phyloP scores from a whole-genome alignment of 371 early-diverging fungal species.

The Rhizopus sp. region DNA sequence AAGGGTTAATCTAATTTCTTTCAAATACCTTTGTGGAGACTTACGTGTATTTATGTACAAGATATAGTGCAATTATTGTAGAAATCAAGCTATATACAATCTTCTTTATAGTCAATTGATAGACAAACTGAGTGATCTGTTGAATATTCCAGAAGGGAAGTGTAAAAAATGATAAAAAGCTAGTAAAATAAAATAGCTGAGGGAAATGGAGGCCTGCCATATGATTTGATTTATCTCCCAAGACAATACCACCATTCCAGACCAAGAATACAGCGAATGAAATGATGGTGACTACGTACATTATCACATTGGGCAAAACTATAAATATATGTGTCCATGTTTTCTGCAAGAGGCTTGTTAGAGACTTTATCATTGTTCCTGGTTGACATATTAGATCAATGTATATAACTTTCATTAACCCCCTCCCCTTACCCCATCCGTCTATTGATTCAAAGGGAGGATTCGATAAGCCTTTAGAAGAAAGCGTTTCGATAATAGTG shows the following conservation, averaged over 20 bases:
- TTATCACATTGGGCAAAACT: conserved; percentile 16
- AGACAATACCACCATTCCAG: conserved; percentile 86
- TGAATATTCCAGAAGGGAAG: conserved; percentile 30
- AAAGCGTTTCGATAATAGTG: conserved; percentile 31
- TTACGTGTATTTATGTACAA: conserved; percentile 63
- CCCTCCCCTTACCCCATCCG: not conserved
- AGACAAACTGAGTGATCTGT: not conserved
- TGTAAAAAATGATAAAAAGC: conserved; percentile 59
- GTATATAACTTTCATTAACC: not conserved
- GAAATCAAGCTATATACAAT: conserved; percentile 6
- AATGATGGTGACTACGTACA: conserved; percentile 44
- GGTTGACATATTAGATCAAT: not conserved
- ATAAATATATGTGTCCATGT: conserved; percentile 13
- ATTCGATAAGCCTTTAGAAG: not conserved
- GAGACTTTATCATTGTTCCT: conserved; percentile 12
- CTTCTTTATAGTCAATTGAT: conserved; percentile 5
- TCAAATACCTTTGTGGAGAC: conserved; percentile 11
- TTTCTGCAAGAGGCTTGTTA: conserved; percentile 12
- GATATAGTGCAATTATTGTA: conserved; percentile 7
- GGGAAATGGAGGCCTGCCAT: conserved; percentile 79
- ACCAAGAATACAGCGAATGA: conserved; percentile 69
- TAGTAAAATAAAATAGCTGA: conserved; percentile 86
- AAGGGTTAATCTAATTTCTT: not conserved
- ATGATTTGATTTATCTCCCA: conserved; percentile 91
- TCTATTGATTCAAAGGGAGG: not conserved